Evolutionary conservation across 371 early-diverging fungal species (phyloP), one percentile per base, ranked within the genome.

Genomic region (Rhizopus sp.): DNA sequence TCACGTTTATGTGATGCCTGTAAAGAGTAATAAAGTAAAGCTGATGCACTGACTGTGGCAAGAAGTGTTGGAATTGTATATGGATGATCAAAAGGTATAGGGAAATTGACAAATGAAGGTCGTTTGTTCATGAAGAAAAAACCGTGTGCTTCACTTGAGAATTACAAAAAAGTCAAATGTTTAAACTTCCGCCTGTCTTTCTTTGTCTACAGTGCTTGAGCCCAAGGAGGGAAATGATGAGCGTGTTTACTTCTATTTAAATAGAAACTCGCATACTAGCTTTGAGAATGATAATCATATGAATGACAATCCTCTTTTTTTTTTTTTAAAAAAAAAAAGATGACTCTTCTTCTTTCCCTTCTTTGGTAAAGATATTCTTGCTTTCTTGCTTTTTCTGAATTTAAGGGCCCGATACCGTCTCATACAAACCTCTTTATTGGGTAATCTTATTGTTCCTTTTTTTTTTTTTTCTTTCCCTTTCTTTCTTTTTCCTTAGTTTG

Each of bases 41-140:
- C 73, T 10, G 77, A 77, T 5, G 73, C 71, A 3, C 75, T 61
- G n/a, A 80, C 66, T 3, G 77, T 66, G 8, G 59, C 55, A n/a
- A 63, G 53, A 1, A 80, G 45, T 0, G 68, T 72, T 5, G 80
- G 80, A 7, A 80, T 57, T 7, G 72, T 76, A 38, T 71, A 77
- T 13, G 73, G 80, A 39, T 76, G 77, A 47, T 80, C 80, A 55
- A 80, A 75, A n/a, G 77, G 80, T 59, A 80, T 76, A 66, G 77
- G 80, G 40, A 80, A 78, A 41, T 73, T 78, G 13, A 68, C 63
- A 63, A 78, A 71, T 9, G 76, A 75, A 35, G 68, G 66, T 34
- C 79, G 58, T 62, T 73, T 78, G 54, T 62, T 69, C 31, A 52
- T 33, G 2, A 23, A 23, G 23, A 23, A 23, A 23, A n/a, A 41